These are phyloP conservation scores for Immersiporthe knoxdaviesiana DNA, from an alignment of 2,329 filamentous ascomycete genomes.

Conservation along the genomic window DNA sequence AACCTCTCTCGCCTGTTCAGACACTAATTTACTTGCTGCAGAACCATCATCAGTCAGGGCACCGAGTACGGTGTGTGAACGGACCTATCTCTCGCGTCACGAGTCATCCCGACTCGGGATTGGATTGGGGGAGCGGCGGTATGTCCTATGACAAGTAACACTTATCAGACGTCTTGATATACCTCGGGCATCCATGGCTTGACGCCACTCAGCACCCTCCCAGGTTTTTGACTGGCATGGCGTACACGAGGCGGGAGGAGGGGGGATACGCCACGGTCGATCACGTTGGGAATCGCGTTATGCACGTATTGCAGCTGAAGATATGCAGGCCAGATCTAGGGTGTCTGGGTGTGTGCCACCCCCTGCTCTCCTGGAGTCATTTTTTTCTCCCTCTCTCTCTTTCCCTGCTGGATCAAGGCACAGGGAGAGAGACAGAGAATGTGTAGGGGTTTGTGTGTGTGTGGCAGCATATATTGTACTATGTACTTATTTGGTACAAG, in stretches of 20 bases:
- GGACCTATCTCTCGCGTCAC: background rate
- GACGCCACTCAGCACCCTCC: slow-evolving; percentile 21
- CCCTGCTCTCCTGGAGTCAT: background rate
- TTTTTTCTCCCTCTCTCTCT: background rate
- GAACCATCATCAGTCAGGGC: background rate
- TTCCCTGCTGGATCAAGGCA: background rate
- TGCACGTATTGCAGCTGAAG: slow-evolving; percentile 22
- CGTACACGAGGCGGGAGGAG: slow-evolving; percentile 15
- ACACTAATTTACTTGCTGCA: background rate
- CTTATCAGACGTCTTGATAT: background rate
- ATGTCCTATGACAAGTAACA: no score
- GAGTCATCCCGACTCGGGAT: slow-evolving; percentile 1
- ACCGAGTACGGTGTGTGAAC: background rate
- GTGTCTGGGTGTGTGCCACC: background rate
- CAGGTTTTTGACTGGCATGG: slow-evolving; percentile 9
- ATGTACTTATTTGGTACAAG: background rate
- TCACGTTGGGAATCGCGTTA: slow-evolving; percentile 21
- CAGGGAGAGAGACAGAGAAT: background rate
- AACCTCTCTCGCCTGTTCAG: background rate
- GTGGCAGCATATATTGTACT: background rate
- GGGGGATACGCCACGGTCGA: slow-evolving; percentile 17
- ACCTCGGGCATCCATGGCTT: slow-evolving; percentile 5
- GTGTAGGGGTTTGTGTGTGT: no score
- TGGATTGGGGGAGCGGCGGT: no score
- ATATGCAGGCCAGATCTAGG: slow-evolving; percentile 14